These are phyloP conservation scores for Orbilia javanica DNA, from an alignment of 2,329 filamentous ascomycete species.

Conservation along the genomic window DNA sequence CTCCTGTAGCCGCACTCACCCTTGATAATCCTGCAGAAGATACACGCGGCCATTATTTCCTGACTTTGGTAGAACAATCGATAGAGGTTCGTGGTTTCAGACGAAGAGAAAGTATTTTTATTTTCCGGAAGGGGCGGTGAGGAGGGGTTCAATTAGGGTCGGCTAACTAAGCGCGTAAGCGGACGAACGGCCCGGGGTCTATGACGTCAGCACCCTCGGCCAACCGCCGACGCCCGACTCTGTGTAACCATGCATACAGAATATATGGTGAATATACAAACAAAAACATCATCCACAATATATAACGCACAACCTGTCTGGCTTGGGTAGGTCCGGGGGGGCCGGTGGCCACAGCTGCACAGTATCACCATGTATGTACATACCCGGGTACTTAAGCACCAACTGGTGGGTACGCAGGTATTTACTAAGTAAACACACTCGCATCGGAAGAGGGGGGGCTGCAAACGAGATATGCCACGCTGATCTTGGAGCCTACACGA, in stretches of 20 bases:
- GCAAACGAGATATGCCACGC: slow-evolving; percentile 1
- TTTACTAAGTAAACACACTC: background rate
- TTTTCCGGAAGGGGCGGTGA: background rate
- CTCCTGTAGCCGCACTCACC: slow-evolving; percentile 66
- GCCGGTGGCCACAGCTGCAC: background rate
- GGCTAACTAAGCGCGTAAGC: slow-evolving; percentile 35
- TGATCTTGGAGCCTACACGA: background rate
- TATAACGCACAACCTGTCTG: too few species aligned
- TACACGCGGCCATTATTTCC: slow-evolving; percentile 74
- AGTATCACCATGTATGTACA: too few species aligned
- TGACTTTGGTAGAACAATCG: background rate
- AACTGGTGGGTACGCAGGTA: background rate
- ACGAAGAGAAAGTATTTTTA: background rate
- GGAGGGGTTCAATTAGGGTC: background rate
- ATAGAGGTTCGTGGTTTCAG: background rate
- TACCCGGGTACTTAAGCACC: too few species aligned
- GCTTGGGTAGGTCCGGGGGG: too few species aligned
- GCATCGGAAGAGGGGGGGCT: background rate
- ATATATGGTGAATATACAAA: background rate
- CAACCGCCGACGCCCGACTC: slow-evolving; percentile 1
- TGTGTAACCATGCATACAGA: slow-evolving; percentile 1
- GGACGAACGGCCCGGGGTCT: slow-evolving; percentile 2
- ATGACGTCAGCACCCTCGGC: slow-evolving; percentile 33
- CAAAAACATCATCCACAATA: too few species aligned
- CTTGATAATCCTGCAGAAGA: slow-evolving; percentile 99